Percentiles rank a stretch among this genome's conserved stretches.
These are phyloP conservation scores for Seiridium unicorne DNA, from an alignment of 2,329 filamentous ascomycete genomes.

Conservation along the genomic window DNA sequence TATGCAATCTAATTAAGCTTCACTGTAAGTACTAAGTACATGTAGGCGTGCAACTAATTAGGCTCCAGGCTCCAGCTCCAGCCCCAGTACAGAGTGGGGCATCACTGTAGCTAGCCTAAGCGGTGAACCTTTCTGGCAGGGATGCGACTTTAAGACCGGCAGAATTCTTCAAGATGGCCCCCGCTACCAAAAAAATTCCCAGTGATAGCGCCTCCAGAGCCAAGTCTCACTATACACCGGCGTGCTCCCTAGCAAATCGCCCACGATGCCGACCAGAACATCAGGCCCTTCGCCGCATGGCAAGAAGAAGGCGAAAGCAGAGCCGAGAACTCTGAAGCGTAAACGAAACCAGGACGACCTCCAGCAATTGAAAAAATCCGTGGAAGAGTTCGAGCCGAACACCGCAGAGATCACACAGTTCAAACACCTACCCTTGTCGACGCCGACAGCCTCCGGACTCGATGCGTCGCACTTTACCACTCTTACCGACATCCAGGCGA, in stretches of 20 bases:
- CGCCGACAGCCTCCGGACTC: conserved; percentile 75
- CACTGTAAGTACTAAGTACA: no score
- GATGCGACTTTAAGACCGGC: neutral
- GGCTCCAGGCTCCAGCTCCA: no score
- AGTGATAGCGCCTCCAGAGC: neutral
- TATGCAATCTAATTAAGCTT: no score
- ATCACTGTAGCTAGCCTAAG: neutral
- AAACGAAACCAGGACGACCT: conserved; percentile 40
- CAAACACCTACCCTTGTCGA: conserved; percentile 80
- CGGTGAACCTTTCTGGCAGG: neutral
- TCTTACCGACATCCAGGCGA: conserved; percentile 87
- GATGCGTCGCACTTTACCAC: conserved; percentile 84
- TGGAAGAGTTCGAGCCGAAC: conserved; percentile 54
- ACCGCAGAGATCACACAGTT: conserved; percentile 65
- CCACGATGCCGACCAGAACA: conserved; percentile 6
- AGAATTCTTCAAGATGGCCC: conserved; percentile 1
- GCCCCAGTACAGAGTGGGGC: no score
- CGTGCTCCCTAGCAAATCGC: neutral
- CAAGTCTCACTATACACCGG: neutral
- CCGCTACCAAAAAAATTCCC: conserved; percentile 1
- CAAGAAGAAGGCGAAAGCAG: conserved; percentile 23
- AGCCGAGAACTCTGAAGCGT: conserved; percentile 35
- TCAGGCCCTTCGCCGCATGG: neutral
- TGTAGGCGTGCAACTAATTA: no score
- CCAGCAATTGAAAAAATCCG: conserved; percentile 34